Evolutionary conservation across 2,329 filamentous ascomycete genomes (phyloP), one percentile per base, ranked within the genome.

Genomic region (Fusarium bactridioides): DNA sequence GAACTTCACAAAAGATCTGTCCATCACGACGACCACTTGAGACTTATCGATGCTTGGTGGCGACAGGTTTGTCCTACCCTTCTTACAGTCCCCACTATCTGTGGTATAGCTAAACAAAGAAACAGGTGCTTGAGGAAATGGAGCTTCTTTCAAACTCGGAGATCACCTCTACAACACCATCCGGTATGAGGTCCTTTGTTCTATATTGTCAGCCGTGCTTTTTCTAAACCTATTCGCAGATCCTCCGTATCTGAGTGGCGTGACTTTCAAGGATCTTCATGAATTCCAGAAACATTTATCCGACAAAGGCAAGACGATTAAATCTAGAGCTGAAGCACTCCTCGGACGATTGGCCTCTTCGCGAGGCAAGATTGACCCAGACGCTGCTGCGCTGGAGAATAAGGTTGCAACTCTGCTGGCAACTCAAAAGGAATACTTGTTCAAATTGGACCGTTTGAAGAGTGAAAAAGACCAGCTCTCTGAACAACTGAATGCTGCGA

Each of bases 11-110:
- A 94, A 80, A 89, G 90, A 78, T 90, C 93, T 35, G 87, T 89
- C 70, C 91, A 96, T 82, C 94, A 98, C 83, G 94, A 98, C 83
- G 94, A 98, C 77, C 96, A 98, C 81, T 85, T 99, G 57, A 91
- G 95, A 78, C 89, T 94, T 72, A 91, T 98, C 76, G 95, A 99
- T 85, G 89, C 91, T 70, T 99, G 96, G 96, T 97, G 96, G 84
- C 90, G 93, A 79, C 95, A 99, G 89, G 94, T 97, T 83, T 82
- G 88, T 74, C 56, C 31, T 10, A 40, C 31, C 41, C 29, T 23
- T 43, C 27, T 40, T 29, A 16, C n/a, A 18, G 27, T 27, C 40
- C 47, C 35, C 48, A 35, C 33, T 25, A 47, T 59, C 15, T 23
- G 31, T 45, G 55, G 38, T 38, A 47, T 50, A 33, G 51, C 76